These are phyloP conservation scores for Colletotrichum siamense DNA, from an alignment of 2,329 filamentous ascomycete genomes.

Conservation along the genomic window DNA sequence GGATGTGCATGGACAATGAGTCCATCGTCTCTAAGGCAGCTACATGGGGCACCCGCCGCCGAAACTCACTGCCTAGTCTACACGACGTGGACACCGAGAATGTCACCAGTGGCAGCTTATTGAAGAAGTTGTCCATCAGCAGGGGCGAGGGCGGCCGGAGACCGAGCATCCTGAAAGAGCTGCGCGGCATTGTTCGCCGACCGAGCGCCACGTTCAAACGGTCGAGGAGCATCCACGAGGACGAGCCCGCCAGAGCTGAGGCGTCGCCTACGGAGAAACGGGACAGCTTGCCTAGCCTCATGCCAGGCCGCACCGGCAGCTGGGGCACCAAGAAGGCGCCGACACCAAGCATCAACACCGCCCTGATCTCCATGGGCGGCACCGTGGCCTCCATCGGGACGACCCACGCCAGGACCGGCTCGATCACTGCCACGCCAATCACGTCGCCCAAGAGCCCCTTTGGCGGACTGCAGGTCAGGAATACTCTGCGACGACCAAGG, in stretches of 20 bases:
- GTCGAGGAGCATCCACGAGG: conserved; percentile 45
- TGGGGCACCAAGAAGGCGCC: conserved; percentile 54
- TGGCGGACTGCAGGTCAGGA: conserved; percentile 49
- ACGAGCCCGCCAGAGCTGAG: conserved; percentile 33
- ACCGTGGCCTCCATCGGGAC: conserved; percentile 61
- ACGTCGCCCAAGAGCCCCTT: conserved; percentile 61
- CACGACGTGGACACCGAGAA: conserved; percentile 61
- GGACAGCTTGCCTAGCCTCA: conserved; percentile 50
- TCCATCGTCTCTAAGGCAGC: conserved; percentile 68
- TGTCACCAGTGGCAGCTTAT: conserved; percentile 63
- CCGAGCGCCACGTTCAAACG: conserved; percentile 57
- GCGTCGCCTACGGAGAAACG: conserved; percentile 41
- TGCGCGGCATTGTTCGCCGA: conserved; percentile 55
- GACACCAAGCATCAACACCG: conserved; percentile 64
- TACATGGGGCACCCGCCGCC: conserved; percentile 73
- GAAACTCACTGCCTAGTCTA: conserved; percentile 63
- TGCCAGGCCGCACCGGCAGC: conserved; percentile 55
- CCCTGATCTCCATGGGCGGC: conserved; percentile 60
- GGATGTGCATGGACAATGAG: conserved; percentile 58
- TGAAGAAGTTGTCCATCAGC: conserved; percentile 66
- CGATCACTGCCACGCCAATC: conserved; percentile 60
- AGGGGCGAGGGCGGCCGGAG: conserved; percentile 50
- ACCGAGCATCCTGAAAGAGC: conserved; percentile 54
- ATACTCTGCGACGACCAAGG: conserved; percentile 56
- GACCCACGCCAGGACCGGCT: conserved; percentile 63